Conservation (phyloP, 129 eudicot genomes). For the Flaveria robusta region DNA sequence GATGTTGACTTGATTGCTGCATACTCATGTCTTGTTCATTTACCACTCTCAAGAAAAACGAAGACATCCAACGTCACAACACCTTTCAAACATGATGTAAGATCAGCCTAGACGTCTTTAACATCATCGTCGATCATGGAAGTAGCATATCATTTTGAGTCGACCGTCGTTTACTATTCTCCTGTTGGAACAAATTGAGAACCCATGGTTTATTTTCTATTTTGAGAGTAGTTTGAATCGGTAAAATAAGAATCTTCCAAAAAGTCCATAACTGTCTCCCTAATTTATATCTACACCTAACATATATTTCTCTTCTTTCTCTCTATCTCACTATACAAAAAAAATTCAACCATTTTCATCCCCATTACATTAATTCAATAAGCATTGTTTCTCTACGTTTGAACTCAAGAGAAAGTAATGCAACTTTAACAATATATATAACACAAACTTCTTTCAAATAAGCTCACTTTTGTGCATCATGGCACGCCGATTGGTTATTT, state of each 20-base stretch:
- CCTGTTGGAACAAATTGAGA: not conserved
- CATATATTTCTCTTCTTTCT: slow-evolving; percentile 17
- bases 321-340: slow-evolving; percentile 17
- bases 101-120: not conserved
- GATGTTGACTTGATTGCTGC: not conserved
- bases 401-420: slow-evolving; percentile 4
- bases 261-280: slow-evolving; percentile 30
- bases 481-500: slow-evolving; percentile 53
- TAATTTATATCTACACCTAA: slow-evolving; percentile 34
- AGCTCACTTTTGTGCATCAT: slow-evolving; percentile 29
- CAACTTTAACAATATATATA: slow-evolving; percentile 16
- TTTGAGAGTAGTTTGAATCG: slow-evolving; percentile 20
- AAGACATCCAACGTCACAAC: not conserved
- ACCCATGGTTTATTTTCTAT: not conserved
- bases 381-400: slow-evolving; percentile 17
- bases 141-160: not conserved
- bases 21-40: not conserved
- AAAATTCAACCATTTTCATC: not conserved
- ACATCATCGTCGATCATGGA: not conserved
- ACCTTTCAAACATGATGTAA: not conserved
- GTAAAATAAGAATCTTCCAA: slow-evolving; percentile 12
- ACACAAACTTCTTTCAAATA: not conserved
- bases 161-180: not conserved
- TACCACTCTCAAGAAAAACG: not conserved
- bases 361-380: slow-evolving; percentile 12